Conservation (phyloP, 2,329 filamentous ascomycete species). For the Sphaerostilbella broomeana region DNA sequence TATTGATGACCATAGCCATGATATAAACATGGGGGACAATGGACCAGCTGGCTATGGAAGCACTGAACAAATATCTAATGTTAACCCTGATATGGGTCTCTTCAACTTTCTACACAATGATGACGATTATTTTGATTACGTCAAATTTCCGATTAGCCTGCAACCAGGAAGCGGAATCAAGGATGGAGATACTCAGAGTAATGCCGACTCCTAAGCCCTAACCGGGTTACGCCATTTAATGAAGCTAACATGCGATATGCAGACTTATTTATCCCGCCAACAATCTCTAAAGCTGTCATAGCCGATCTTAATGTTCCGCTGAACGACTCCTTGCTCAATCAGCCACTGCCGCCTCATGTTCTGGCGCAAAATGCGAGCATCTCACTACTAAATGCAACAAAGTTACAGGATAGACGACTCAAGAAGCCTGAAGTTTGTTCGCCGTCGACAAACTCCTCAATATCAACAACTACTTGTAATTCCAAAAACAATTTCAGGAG, state of each 20-base stretch:
- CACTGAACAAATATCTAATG: no score
- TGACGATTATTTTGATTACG: slow-evolving; percentile 16
- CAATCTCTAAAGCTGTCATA: no score
- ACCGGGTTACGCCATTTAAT: background rate
- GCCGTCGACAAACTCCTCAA: slow-evolving; percentile 10
- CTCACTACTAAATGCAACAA: slow-evolving; percentile 35
- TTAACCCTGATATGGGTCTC: no score
- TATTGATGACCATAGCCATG: slow-evolving; percentile 32
- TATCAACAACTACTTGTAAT: background rate
- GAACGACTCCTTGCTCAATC: slow-evolving; percentile 43
- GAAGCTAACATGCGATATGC: background rate
- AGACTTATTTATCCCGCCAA: slow-evolving; percentile 18
- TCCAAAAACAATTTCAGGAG: slow-evolving; percentile 34
- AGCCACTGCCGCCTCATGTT: slow-evolving; percentile 34
- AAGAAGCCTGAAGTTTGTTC: slow-evolving; percentile 13
- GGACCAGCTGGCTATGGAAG: slow-evolving; percentile 14
- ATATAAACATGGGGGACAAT: slow-evolving; percentile 40
- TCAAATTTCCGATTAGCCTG: slow-evolving; percentile 36
- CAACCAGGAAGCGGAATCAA: no score
- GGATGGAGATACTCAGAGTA: no score
- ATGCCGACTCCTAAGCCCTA: no score
- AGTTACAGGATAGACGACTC: slow-evolving; percentile 37
- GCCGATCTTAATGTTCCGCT: no score
- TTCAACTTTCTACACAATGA: slow-evolving; percentile 28
- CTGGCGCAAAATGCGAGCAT: slow-evolving; percentile 23